Conservation (phyloP, 306 rosid species). For the Acmispon strigosus region DNA sequence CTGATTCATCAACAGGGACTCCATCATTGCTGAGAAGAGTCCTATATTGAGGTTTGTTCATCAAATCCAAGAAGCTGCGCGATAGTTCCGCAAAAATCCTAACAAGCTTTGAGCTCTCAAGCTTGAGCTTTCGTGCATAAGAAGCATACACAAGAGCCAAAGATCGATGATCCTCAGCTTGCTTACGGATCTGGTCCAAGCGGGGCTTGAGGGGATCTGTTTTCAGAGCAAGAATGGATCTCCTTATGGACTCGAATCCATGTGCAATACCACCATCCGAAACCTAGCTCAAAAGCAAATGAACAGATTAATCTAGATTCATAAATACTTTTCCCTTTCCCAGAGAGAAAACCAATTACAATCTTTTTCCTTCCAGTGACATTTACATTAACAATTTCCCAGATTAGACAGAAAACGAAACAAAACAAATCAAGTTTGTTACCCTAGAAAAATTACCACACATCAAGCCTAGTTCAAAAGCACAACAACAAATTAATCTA, state of each 20-base stretch:
- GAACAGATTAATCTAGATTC: not conserved
- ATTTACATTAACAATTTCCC: not conserved
- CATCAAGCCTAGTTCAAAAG: constrained; percentile 32
- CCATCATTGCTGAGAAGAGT: constrained; percentile 51
- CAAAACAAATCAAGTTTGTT: not conserved
- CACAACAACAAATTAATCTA: not conserved
- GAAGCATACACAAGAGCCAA: constrained; percentile 69
- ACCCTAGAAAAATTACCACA: not conserved
- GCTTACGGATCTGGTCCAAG: constrained; percentile 87
- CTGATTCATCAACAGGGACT: constrained; percentile 53
- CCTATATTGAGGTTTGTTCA: constrained; percentile 52
- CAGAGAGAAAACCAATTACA: not conserved
- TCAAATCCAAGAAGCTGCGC: constrained; percentile 63
- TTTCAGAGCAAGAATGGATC: constrained; percentile 72
- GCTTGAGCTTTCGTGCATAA: constrained; percentile 85
- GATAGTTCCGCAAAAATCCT: constrained; percentile 79
- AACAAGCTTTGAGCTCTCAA: constrained; percentile 84
- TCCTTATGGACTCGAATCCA: constrained; percentile 45
- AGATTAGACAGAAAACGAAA: not conserved
- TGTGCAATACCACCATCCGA: constrained; percentile 34
- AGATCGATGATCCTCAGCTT: constrained; percentile 78
- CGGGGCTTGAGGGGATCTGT: constrained; percentile 90
- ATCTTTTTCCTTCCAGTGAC: not conserved
- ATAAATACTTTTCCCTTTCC: not conserved
- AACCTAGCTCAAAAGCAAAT: constrained; percentile 38